These are phyloP conservation scores for Exophiala oligosperma DNA, from an alignment of 2,329 filamentous ascomycete species.

Conservation along the genomic window DNA sequence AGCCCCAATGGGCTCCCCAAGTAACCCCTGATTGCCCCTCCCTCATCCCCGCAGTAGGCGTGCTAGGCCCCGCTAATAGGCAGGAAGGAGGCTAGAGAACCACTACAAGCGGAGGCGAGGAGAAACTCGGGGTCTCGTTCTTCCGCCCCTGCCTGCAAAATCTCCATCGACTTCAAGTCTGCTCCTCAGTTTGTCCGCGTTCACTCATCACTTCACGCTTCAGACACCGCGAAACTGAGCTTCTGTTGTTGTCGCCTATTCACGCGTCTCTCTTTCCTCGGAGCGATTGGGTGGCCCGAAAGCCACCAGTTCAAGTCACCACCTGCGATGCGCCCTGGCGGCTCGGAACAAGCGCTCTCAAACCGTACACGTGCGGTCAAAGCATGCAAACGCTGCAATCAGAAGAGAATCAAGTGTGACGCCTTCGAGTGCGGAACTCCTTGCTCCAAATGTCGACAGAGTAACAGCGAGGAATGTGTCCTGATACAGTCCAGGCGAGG, in stretches of 20 bases:
- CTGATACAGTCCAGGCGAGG: slow-evolving; percentile 8
- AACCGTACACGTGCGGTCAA: slow-evolving; percentile 8
- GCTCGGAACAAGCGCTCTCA: neutral
- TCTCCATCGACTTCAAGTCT: too few species aligned
- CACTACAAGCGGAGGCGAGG: slow-evolving; percentile 2
- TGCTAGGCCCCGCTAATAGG: too few species aligned
- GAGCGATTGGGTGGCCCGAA: too few species aligned
- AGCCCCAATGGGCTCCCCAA: too few species aligned
- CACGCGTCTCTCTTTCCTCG: too few species aligned
- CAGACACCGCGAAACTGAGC: too few species aligned
- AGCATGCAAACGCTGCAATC: slow-evolving; percentile 9
- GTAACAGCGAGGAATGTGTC: slow-evolving; percentile 9
- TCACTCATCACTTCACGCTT: too few species aligned
- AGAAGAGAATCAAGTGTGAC: slow-evolving; percentile 13
- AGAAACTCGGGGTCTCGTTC: slow-evolving; percentile 2
- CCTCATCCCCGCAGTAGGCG: too few species aligned
- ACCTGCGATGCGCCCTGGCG: neutral
- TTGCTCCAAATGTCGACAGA: slow-evolving; percentile 9
- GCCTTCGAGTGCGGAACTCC: slow-evolving; percentile 8
- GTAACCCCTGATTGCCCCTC: too few species aligned
- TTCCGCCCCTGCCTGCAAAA: neutral
- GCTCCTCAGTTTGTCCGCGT: too few species aligned
- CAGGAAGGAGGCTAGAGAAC: neutral
- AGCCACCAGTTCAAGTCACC: neutral
- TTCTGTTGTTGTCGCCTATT: too few species aligned